phyloP scores from a whole-genome alignment of 2,329 filamentous ascomycete genomes.

The Xylaria sp. region DNA sequence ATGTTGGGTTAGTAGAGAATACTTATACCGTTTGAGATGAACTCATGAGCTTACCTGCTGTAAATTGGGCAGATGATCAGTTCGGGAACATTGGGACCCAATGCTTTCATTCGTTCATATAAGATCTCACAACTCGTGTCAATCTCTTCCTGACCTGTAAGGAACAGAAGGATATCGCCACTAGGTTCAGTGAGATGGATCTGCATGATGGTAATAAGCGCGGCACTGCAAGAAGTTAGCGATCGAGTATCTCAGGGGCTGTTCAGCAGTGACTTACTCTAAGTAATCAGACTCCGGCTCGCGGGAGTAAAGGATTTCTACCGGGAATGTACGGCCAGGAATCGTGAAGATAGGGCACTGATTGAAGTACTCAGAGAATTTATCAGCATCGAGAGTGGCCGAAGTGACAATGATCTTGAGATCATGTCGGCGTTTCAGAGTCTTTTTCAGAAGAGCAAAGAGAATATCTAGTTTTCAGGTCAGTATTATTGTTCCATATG shows the following conservation, averaged over 20 bases:
- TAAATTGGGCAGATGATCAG: slow-evolving; percentile 95
- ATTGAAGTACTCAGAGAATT: slow-evolving; percentile 95
- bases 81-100: slow-evolving; percentile 86
- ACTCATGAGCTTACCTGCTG: slow-evolving; percentile 40
- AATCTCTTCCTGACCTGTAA: slow-evolving; percentile 97
- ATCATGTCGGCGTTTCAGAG: slow-evolving; percentile 76
- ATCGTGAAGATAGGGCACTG: slow-evolving; percentile 95
- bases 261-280: slow-evolving; percentile 42
- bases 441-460: slow-evolving; percentile 92
- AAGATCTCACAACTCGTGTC: slow-evolving; percentile 91
- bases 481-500: neutral
- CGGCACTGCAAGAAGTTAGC: slow-evolving; percentile 42
- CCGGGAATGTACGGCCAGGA: slow-evolving; percentile 88
- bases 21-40: neutral
- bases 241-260: neutral
- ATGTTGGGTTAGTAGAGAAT: slow-evolving; percentile 1
- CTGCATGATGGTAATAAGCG: slow-evolving; percentile 95
- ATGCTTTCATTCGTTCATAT: slow-evolving; percentile 90
- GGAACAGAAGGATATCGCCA: slow-evolving; percentile 92
- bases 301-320: slow-evolving; percentile 90
- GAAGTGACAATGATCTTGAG: slow-evolving; percentile 95
- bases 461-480: slow-evolving; percentile 60
- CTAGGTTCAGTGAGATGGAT: slow-evolving; percentile 90
- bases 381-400: slow-evolving; percentile 92
- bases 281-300: slow-evolving; percentile 96